These are phyloP conservation scores for Agastache rugosa DNA, from an alignment of 257 asterid species.

Conservation along the genomic window DNA sequence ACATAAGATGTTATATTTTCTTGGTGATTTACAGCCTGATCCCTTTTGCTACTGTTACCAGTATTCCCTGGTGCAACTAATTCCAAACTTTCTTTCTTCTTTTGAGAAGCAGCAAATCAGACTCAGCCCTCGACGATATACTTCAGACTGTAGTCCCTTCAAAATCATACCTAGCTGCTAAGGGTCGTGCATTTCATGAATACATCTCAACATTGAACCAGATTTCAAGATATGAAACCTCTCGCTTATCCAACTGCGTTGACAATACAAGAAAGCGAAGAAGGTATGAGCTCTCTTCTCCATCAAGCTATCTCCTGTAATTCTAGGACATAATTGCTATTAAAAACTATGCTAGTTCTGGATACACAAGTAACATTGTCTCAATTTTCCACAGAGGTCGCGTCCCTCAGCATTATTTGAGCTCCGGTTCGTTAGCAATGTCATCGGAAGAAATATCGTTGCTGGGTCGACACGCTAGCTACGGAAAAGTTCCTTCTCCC, in stretches of 20 bases:
- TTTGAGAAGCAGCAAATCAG: slow-evolving; percentile 52
- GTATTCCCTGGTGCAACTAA: too few relatives aligned
- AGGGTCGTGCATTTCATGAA: slow-evolving; percentile 75
- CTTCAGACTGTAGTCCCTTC: slow-evolving; percentile 67
- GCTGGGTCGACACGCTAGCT: slow-evolving; percentile 57
- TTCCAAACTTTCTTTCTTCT: background rate
- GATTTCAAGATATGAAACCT: slow-evolving; percentile 77
- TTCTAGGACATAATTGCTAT: background rate
- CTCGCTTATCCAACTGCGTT: slow-evolving; percentile 51
- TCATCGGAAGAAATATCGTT: slow-evolving; percentile 67
- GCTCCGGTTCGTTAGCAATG: slow-evolving; percentile 66
- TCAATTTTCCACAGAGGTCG: slow-evolving; percentile 61
- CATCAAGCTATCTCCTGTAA: too few relatives aligned
- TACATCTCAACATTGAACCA: slow-evolving; percentile 79
- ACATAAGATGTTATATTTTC: background rate
- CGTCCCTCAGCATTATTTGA: slow-evolving; percentile 70
- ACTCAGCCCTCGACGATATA: slow-evolving; percentile 45
- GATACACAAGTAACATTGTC: slow-evolving; percentile 34
- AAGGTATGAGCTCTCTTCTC: slow-evolving; percentile 55
- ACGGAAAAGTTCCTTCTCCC: slow-evolving; percentile 38
- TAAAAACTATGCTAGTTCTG: background rate
- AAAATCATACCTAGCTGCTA: slow-evolving; percentile 62
- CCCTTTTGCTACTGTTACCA: slow-evolving; percentile 9
- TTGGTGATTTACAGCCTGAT: slow-evolving; percentile 7
- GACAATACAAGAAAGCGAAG: slow-evolving; percentile 49